Base-by-base conservation (phyloP, 768 basidiomycete species). In the Panellus pusillus region DNA sequence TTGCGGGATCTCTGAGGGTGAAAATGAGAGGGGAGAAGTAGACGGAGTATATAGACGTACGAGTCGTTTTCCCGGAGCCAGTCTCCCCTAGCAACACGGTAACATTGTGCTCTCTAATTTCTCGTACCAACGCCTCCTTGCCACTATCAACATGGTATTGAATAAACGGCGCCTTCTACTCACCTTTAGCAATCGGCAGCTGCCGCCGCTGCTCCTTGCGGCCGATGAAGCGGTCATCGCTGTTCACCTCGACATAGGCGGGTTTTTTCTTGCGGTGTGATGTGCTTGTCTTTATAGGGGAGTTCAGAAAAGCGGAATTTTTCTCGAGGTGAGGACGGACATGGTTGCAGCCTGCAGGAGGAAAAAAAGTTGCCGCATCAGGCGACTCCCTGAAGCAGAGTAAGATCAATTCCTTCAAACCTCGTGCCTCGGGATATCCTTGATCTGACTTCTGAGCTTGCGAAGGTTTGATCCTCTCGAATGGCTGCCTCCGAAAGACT, bases 11-110 rank as follows among this genome's bases (percentile, higher is more conserved):
- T 99, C 96, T 99, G 72, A 55, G 38, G 44, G 39, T 54, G 19
- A 54, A 36, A 29, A 18, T 9, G 37, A 24, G 13, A 24, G 18
- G 31, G 20, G 38, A 36, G 31, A 43, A 27, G 44, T 35, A 13
- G 32, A 54, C 50, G 9, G 11, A 6, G 46, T n/a, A 42, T 46
- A 49, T 36, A n/a, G n/a, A 85, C 93, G 64, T 70, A 96, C 96
- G 96, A 44, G 97, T 99, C 0, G 96, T 96, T n/a, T 99, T 99
- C 58, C 97, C 97, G n/a, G 94, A 97, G 12, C 97, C 97, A 0
- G 97, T 98, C 72, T 99, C 97, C 36, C 95, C 97, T 2, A 99
- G 79, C 9, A 99, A 80, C 40, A 98, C 84, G 1, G 87, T 90
- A 7, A 93, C 87, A 66, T 93, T 89, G 74, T 91, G 87, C 58